phyloP scores from a whole-genome alignment of 2,329 filamentous ascomycete species.

The Apiospora saccharicola region DNA sequence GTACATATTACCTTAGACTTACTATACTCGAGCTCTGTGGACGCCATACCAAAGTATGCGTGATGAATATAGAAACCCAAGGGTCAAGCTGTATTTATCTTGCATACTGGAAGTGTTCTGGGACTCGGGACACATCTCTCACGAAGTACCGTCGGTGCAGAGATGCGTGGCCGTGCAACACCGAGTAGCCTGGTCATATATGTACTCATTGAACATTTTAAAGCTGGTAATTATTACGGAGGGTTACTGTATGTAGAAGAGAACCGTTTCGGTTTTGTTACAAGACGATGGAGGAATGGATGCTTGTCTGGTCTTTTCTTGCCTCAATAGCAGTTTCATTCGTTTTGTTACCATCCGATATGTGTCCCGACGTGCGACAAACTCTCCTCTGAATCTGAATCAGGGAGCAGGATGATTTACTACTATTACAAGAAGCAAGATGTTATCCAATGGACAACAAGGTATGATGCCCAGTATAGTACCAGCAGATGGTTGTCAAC shows the following conservation, averaged over 20 bases:
- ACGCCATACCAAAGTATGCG: no score
- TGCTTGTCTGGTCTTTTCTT: background rate
- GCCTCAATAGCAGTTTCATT: slow-evolving; percentile 5
- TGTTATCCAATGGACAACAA: no score
- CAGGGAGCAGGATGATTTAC: background rate
- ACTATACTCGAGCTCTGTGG: no score
- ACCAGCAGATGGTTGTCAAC: no score
- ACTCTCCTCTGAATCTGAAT: background rate
- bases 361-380: background rate
- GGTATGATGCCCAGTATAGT: no score
- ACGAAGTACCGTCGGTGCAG: background rate
- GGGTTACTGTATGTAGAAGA: background rate
- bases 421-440: no score
- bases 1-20: no score
- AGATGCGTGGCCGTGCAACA: background rate
- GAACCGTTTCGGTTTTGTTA: background rate
- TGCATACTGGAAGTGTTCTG: no score
- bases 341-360: background rate
- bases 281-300: background rate
- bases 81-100: no score
- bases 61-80: no score
- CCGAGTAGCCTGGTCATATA: background rate
- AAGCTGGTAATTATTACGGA: background rate
- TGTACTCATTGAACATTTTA: background rate
- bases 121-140: background rate